These are phyloP conservation scores for Tricholoma saponaceum DNA, from an alignment of 768 basidiomycete genomes.

Conservation along the genomic window DNA sequence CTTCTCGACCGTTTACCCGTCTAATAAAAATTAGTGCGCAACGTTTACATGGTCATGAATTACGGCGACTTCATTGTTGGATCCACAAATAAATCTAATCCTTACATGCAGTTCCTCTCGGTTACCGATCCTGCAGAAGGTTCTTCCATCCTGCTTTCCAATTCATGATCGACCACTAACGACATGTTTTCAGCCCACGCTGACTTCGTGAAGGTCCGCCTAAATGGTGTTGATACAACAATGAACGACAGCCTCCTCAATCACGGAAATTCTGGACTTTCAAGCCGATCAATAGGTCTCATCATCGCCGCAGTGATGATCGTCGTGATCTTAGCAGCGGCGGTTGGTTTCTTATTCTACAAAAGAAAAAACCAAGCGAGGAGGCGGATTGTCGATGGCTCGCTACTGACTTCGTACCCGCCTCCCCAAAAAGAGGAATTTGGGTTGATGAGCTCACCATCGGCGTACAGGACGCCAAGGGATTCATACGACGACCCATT, in stretches of 20 bases:
- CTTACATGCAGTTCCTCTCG: slow-evolving; percentile 63
- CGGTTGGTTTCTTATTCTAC: slow-evolving; percentile 11
- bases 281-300: slow-evolving; percentile 6
- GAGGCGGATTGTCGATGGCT: background rate
- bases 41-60: slow-evolving; percentile 59
- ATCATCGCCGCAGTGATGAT: slow-evolving; percentile 13
- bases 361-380: background rate
- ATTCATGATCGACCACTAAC: background rate
- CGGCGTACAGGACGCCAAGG: background rate
- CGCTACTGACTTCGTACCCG: background rate
- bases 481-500: background rate
- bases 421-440: background rate
- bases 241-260: slow-evolving; percentile 7
- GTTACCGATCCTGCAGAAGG: slow-evolving; percentile 45
- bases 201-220: slow-evolving; percentile 31
- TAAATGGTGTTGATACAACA: slow-evolving; percentile 29
- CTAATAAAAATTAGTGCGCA: slow-evolving; percentile 46
- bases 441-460: background rate
- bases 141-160: slow-evolving; percentile 12
- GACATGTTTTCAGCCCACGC: slow-evolving; percentile 24
- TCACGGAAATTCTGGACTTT: background rate
- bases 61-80: slow-evolving; percentile 59
- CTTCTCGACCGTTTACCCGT: background rate
- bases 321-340: slow-evolving; percentile 8
- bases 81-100: slow-evolving; percentile 32